phyloP scores from a whole-genome alignment of 352 stramenopile genomes.

The Phytopythium oedochilum region DNA sequence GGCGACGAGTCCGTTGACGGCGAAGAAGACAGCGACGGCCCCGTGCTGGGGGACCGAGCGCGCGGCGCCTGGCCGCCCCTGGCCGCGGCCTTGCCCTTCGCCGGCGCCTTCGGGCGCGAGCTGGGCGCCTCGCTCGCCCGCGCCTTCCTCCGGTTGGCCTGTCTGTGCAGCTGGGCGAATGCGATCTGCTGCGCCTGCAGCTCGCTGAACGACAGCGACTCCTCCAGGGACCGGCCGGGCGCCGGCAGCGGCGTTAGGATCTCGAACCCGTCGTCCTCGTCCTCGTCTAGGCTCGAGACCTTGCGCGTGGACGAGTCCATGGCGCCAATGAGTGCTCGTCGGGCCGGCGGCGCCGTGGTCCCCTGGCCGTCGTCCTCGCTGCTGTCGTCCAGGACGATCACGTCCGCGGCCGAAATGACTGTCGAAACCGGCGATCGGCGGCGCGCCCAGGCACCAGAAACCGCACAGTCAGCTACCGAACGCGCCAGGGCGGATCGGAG shows the following conservation, averaged over 20 bases:
- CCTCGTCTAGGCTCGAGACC: background rate
- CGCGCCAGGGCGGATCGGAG: background rate
- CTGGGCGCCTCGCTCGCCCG: background rate
- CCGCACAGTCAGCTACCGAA: background rate
- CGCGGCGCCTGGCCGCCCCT: background rate
- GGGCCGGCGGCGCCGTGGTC: background rate
- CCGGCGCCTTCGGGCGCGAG: background rate
- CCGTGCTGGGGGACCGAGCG: background rate
- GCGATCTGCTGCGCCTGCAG: slow-evolving; percentile 58
- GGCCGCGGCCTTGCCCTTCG: background rate
- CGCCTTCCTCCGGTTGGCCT: slow-evolving; percentile 10
- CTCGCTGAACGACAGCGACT: slow-evolving; percentile 51
- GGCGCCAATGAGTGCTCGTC: background rate
- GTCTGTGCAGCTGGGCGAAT: slow-evolving; percentile 23
- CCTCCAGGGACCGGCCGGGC: slow-evolving; percentile 21
- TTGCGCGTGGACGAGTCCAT: background rate
- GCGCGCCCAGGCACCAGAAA: background rate
- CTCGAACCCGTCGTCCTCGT: slow-evolving; percentile 8
- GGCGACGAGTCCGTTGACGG: background rate
- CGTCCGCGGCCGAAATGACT: slow-evolving; percentile 20
- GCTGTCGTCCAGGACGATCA: slow-evolving; percentile 50
- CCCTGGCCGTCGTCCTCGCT: slow-evolving; percentile 23
- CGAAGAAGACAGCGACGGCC: background rate
- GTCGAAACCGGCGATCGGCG: background rate
- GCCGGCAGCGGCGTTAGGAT: slow-evolving; percentile 9